phyloP scores from a whole-genome alignment of 2,329 filamentous ascomycete genomes.

The Aspergillus quadrilineatus region DNA sequence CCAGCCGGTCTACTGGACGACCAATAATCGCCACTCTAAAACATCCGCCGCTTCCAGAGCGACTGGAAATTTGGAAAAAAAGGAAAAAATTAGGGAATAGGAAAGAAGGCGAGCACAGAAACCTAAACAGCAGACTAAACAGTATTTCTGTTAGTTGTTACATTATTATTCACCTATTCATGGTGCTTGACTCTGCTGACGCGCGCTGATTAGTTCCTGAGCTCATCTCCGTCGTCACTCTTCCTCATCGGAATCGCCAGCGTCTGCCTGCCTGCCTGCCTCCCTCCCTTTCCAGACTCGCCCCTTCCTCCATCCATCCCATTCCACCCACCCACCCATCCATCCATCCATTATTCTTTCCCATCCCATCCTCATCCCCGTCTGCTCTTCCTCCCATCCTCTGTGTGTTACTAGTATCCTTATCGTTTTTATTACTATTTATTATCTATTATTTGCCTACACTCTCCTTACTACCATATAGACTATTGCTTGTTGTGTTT shows the following conservation, averaged over 20 bases:
- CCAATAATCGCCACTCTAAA: conserved; percentile 29
- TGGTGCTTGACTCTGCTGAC: conserved; percentile 5
- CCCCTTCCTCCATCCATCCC: conserved; percentile 1
- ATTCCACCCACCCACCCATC: neutral
- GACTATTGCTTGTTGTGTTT: conserved; percentile 6
- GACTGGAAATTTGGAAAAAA: conserved; percentile 12
- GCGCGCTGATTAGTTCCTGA: conserved; percentile 12
- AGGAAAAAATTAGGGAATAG: conserved; percentile 12
- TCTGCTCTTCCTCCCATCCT: conserved; percentile 14
- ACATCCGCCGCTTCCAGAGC: conserved; percentile 18
- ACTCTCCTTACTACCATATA: conserved; percentile 2
- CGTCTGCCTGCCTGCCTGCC: neutral
- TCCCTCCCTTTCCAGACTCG: conserved; percentile 12
- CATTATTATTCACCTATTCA: conserved; percentile 16
- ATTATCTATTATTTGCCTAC: neutral
- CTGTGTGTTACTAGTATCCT: conserved; percentile 21
- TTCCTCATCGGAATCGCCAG: neutral
- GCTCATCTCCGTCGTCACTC: conserved; percentile 10
- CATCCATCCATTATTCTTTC: conserved; percentile 7
- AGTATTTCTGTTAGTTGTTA: conserved; percentile 1
- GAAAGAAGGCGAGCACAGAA: conserved; percentile 8
- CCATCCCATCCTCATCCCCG: conserved; percentile 12
- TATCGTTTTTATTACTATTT: conserved; percentile 11
- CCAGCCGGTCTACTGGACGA: conserved; percentile 7
- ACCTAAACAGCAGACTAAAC: neutral